phyloP scores from a whole-genome alignment of 1,139 yeast species.

The Kodamaea sp. region DNA sequence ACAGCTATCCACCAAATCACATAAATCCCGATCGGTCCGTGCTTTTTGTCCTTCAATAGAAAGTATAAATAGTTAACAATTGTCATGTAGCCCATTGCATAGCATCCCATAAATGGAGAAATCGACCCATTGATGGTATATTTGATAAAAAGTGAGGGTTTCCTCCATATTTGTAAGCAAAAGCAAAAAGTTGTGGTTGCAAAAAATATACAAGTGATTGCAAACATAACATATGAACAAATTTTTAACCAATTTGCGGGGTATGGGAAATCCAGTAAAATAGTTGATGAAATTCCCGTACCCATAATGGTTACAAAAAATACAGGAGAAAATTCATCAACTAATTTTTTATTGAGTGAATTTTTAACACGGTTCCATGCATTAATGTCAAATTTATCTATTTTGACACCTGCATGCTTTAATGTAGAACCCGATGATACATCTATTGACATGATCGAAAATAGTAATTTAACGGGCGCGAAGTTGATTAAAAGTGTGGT shows the following conservation, averaged over 20 bases:
- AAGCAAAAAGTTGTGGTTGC: conserved; percentile 25
- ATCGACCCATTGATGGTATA: conserved; percentile 45
- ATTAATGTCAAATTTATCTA: no score
- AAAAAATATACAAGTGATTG: conserved; percentile 49
- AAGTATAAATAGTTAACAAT: conserved; percentile 52
- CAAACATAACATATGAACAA: conserved; percentile 55
- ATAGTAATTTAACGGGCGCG: no score
- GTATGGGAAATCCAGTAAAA: conserved; percentile 65
- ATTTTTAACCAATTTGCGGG: conserved; percentile 56
- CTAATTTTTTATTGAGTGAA: conserved; percentile 6
- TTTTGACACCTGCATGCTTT: no score
- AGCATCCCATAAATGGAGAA: conserved; percentile 69
- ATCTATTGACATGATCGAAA: no score
- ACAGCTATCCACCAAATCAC: conserved; percentile 71
- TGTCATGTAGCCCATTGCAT: conserved; percentile 74
- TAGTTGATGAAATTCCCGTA: conserved; percentile 63
- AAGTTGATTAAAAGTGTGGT: no score
- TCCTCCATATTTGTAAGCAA: no score
- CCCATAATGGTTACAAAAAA: conserved; percentile 84
- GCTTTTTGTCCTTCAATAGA: conserved; percentile 32
- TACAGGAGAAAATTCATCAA: conserved; percentile 46
- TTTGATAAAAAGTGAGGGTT: conserved; percentile 22
- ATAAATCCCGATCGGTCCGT: conserved; percentile 40
- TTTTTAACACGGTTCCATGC: no score
- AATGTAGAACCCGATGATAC: no score